These are phyloP conservation scores for Darksidea phi DNA, from an alignment of 495 filamentous ascomycete genomes.

Conservation along the genomic window DNA sequence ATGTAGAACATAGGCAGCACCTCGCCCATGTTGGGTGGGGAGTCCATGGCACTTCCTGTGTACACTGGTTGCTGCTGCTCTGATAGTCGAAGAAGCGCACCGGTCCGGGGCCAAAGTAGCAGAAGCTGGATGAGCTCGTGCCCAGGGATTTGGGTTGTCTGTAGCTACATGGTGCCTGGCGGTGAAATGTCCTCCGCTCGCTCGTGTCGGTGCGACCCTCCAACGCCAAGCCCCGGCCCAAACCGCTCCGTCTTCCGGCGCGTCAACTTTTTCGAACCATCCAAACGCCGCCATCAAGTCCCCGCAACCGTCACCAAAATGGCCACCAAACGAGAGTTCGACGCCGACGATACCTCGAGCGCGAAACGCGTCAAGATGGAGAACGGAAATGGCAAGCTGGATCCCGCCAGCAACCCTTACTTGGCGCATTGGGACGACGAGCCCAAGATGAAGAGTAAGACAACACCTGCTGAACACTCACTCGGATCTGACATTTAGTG, in stretches of 20 bases:
- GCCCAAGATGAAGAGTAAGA: constrained; percentile 41
- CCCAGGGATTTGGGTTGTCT: too few species aligned
- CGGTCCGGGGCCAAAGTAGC: too few species aligned
- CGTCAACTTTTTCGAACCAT: constrained; percentile 4
- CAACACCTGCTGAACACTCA: neutral
- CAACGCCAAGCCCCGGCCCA: neutral
- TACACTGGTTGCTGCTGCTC: too few species aligned
- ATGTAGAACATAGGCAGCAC: constrained; percentile 68
- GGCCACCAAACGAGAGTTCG: constrained; percentile 46
- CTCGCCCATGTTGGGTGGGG: constrained; percentile 52
- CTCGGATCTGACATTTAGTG: neutral
- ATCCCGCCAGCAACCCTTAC: constrained; percentile 76
- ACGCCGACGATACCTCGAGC: constrained; percentile 41
- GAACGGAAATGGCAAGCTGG: constrained; percentile 57
- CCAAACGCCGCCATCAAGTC: neutral
- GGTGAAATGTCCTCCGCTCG: neutral
- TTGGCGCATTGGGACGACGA: constrained; percentile 82
- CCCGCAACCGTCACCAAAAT: constrained; percentile 25
- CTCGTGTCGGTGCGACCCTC: constrained; percentile 1
- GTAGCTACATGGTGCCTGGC: constrained; percentile 7
- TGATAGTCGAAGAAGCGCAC: too few species aligned
- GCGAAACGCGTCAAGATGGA: constrained; percentile 51
- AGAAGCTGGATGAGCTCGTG: too few species aligned
- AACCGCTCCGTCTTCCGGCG: neutral
- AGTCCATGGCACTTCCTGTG: too few species aligned